Base-by-base conservation (phyloP, 2,329 filamentous ascomycete genomes). In the Tolypocladium inflatum region DNA sequence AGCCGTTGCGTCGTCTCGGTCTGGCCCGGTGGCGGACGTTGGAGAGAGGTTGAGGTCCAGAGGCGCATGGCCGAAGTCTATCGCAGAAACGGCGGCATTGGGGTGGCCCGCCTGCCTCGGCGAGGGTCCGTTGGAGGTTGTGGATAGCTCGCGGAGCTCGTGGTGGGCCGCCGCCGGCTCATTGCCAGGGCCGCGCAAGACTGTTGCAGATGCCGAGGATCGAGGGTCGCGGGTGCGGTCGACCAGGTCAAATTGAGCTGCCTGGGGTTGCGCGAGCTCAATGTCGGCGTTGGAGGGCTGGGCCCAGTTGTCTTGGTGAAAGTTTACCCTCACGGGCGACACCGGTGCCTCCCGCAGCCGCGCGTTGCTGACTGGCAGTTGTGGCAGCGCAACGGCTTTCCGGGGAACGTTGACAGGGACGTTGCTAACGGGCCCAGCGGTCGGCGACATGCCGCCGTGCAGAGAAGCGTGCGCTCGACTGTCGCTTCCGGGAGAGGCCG, bases 241-340 rank as follows among this genome's bases (percentile, higher is more conserved):
- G 37, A 19, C 67, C 17, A 67, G 57, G 51, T 66, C 63, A 59
- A 65, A 63, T 10, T 67, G 63, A 35, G 65, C 60, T 38, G 65
- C 62, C 39, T 62, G 61, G 35, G 64, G 65, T 53, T 70, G 68
- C 42, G 67, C 66, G 58, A 70, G 67, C 65, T 83, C 80, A 59
- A 85, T 78, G 62, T 77, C 75, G 37, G 73, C 79, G 63, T 80
- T 79, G 37, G 79, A 80, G 26, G 81, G 77, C 63, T 75, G 74
- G 23, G 74, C 73, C 78, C 78, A 83, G 66, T 79, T 75, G 48
- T 81, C 80, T 30, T 75, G 70, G 55, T 79, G 78, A 57, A 81
- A 78, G 64, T 80, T 82, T 57, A 84, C 76, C 58, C 73, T 76
- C 58, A 83, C 80, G 21, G 83, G 82, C 45, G 83, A 85, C 35